Percentiles rank a stretch among this genome's conserved stretches.
phyloP scores from a whole-genome alignment of 176 grass and related monocot genomes.

The Oryza glumipatula region DNA sequence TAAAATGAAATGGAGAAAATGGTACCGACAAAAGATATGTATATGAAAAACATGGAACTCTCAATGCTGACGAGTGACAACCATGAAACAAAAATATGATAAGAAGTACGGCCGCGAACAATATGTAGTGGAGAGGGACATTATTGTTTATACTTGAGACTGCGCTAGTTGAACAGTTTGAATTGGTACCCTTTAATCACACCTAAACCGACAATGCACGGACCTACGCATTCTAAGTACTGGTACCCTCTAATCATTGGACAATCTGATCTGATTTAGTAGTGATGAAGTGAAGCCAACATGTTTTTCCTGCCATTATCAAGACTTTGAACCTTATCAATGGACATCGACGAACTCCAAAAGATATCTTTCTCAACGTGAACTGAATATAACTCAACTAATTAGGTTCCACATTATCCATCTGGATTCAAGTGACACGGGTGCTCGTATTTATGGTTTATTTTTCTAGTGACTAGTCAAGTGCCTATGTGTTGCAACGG shows the following conservation, averaged over 20 bases:
- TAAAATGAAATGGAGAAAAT: not conserved
- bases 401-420: no score
- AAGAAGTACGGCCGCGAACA: not conserved
- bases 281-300: not conserved
- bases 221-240: not conserved
- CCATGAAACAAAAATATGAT: not conserved
- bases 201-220: conserved; percentile 25
- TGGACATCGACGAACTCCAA: not conserved
- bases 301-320: not conserved
- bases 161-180: not conserved
- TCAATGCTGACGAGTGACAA: not conserved
- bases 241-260: conserved; percentile 13
- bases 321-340: not conserved
- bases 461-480: no score
- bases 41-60: not conserved
- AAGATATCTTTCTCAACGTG: no score
- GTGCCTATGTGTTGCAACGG: no score
- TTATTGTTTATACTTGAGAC: not conserved
- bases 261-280: conserved; percentile 13
- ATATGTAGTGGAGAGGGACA: not conserved
- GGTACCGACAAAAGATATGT: not conserved
- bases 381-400: no score
- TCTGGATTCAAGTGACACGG: no score
- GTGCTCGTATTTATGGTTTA: no score
- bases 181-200: conserved; percentile 15